A percentile compares a stretch with the other conserved stretches of the same genome.
Conservation (phyloP, 1,284 basidiomycete genomes). For the Albatrellus sp. region DNA sequence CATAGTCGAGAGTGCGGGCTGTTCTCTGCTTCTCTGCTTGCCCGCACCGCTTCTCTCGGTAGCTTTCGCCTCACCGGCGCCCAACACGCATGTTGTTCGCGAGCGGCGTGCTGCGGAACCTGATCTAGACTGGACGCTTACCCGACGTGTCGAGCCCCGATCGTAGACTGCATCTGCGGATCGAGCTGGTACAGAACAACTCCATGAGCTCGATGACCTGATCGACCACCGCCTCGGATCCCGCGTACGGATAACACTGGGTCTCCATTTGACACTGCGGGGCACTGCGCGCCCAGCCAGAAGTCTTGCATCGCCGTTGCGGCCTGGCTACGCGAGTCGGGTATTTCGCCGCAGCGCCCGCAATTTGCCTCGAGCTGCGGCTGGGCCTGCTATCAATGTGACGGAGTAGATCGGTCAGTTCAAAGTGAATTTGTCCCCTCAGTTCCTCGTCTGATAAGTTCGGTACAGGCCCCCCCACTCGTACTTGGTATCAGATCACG, state of each 20-base stretch:
- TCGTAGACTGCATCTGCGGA: conserved; percentile 18
- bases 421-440: neutral
- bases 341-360: conserved; percentile 21
- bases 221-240: conserved; percentile 24
- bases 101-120: conserved; percentile 18
- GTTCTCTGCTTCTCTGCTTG: too few species aligned
- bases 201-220: conserved; percentile 23
- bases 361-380: conserved; percentile 20
- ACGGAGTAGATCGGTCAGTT: conserved; percentile 27
- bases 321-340: conserved; percentile 25
- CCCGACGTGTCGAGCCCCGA: conserved; percentile 14
- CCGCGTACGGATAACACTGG: conserved; percentile 27
- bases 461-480: conserved; percentile 22
- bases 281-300: conserved; percentile 26
- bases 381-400: conserved; percentile 29
- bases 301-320: conserved; percentile 23
- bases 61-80: too few species aligned
- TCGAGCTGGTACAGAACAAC: conserved; percentile 26
- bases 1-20: too few species aligned
- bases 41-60: too few species aligned
- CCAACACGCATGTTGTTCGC: conserved; percentile 14
- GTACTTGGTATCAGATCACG: conserved; percentile 27
- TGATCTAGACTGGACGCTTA: conserved; percentile 11
- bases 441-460: too few species aligned
- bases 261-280: conserved; percentile 20